Evolutionary conservation across 192 early-diverging fungal genomes (phyloP), one percentile per base, ranked within the genome.

Genomic region (Kappamyces sp.): DNA sequence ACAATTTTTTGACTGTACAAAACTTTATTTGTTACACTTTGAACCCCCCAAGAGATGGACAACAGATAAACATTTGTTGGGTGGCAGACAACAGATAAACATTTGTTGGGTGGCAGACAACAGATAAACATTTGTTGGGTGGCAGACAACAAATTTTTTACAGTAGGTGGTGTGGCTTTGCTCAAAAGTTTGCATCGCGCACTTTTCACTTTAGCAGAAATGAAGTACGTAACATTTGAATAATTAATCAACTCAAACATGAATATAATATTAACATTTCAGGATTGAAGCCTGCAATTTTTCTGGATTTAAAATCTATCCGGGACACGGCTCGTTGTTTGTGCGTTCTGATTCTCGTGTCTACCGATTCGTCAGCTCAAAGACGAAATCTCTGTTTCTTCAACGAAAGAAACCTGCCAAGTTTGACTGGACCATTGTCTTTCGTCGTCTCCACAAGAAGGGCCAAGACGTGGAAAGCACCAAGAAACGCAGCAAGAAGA

Each of bases 271-370:
- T 34, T 49, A 23, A 41, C 10, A 13, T 9, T 9, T 57, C 74
- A 93, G 87, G 84, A 81, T 87, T 68, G 90, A 93, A 78, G 81
- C 84, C 71, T 97, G 94, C 85, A 86, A 89, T 71, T 97, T 99
- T 77, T 95, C 93, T 66, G 91, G 93, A 67, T 89, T 88, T 85
- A 97, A 97, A 87, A 97, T 99, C 88, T 97, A 99, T 86, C 97
- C 97, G 55, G 90, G 90, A 74, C 91, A 92, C 77, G 97, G 97
- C 62, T 91, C 88, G 84, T 81, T 88, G 60, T 99, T 83, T 72
- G 86, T 99, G 70, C 88, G 89, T 55, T 63, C 76, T 61, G 97
- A 99, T 88, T 87, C 74, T 83, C 86, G 84, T 68, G 90, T 92
- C 68, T 97, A 89, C 92, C 92, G 89, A 68, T 97, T 99, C 80